phyloP scores from a whole-genome alignment of 176 grass and related monocot species.

The Aegilops umbellulata region DNA sequence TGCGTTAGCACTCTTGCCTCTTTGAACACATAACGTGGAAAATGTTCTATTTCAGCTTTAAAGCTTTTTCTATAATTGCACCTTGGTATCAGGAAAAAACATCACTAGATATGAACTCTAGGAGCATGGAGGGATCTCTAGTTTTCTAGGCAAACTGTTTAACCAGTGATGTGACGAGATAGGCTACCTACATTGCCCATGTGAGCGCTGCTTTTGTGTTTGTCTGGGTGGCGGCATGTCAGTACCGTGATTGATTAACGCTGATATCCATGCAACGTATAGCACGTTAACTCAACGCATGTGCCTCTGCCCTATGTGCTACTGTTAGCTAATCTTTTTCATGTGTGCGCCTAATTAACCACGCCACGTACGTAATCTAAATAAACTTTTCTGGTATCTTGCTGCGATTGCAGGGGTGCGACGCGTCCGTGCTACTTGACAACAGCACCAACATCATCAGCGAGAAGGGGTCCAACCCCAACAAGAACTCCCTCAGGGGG shows the following conservation, averaged over 20 bases:
- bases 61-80: neutral
- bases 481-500: conserved; percentile 60
- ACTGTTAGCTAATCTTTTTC: no score
- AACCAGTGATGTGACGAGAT: conserved; percentile 33
- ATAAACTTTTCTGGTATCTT: neutral
- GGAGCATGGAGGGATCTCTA: conserved; percentile 13
- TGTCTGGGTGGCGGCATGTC: conserved; percentile 12
- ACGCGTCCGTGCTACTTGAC: conserved; percentile 76
- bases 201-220: neutral
- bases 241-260: conserved; percentile 33
- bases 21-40: neutral
- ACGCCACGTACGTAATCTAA: neutral
- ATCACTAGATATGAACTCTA: neutral
- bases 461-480: conserved; percentile 79
- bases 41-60: neutral
- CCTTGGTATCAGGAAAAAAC: neutral
- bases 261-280: neutral
- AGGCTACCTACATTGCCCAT: conserved; percentile 25
- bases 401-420: conserved; percentile 58
- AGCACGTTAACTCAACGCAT: neutral
- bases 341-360: neutral
- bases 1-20: neutral
- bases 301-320: conserved; percentile 8
- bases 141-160: conserved; percentile 18
- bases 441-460: conserved; percentile 65